Evolutionary conservation across 2,329 filamentous ascomycete species (phyloP).

Genomic region (Graphilbum ipis-grandicollis): DNA sequence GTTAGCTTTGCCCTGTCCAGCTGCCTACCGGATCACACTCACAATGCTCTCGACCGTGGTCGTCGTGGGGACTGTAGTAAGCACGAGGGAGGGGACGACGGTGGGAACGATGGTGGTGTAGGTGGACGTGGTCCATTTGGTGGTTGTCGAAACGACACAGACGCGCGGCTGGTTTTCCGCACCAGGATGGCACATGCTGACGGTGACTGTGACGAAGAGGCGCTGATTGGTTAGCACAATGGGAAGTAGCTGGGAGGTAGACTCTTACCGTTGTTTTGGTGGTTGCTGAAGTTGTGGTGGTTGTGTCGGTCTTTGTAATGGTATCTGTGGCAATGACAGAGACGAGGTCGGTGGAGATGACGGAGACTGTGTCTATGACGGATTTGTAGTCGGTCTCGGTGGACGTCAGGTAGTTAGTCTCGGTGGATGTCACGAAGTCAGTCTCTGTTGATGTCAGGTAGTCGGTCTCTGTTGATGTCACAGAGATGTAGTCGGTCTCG

Average conservation of each 20-base stretch:
- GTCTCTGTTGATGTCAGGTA: background rate
- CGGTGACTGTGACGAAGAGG: too few species aligned
- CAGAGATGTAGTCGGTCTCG: background rate
- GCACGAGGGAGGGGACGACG: too few species aligned
- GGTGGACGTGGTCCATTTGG: background rate
- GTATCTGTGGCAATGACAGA: background rate
- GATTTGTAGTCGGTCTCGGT: background rate
- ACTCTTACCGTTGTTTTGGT: background rate
- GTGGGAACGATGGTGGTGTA: background rate
- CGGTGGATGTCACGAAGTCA: background rate
- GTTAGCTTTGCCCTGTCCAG: too few species aligned
- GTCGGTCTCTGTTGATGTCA: background rate
- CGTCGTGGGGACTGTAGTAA: background rate
- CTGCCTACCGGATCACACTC: too few species aligned
- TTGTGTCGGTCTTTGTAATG: background rate
- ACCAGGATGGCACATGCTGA: too few species aligned
- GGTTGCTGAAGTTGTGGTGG: background rate
- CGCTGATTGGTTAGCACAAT: too few species aligned
- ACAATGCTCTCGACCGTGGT: too few species aligned
- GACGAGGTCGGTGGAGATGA: background rate
- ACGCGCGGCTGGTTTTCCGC: too few species aligned
- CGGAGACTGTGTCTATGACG: too few species aligned
- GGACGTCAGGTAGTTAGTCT: background rate
- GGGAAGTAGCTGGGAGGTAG: too few species aligned
- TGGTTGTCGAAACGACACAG: background rate